A percentile compares a stretch with the other conserved stretches of the same genome.
These are phyloP conservation scores for Solanum chmielewskii DNA, from an alignment of 257 asterid species.

Conservation along the genomic window DNA sequence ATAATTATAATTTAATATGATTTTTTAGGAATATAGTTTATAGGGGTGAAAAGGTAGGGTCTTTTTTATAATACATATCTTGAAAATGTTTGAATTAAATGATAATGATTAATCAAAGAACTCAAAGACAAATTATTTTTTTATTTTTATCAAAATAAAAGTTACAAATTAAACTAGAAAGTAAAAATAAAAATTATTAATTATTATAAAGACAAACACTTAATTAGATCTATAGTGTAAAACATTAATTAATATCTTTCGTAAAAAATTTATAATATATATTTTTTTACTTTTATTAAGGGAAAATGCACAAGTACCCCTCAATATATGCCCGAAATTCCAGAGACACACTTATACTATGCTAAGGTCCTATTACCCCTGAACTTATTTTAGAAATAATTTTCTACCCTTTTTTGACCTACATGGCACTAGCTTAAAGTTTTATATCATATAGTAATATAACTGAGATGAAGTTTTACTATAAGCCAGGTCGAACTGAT, in stretches of 20 bases:
- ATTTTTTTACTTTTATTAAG: neutral
- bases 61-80: neutral
- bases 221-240: neutral
- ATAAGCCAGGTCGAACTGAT: accelerated
- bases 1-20: neutral
- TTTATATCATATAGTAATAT: neutral
- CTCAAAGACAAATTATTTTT: neutral
- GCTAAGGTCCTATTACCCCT: no score
- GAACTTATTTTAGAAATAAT: no score
- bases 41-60: neutral
- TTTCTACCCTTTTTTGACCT: accelerated
- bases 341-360: no score
- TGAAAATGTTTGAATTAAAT: no score
- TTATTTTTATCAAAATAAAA: neutral
- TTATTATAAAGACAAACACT: neutral
- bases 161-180: neutral
- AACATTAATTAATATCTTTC: neutral
- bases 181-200: neutral
- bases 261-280: neutral
- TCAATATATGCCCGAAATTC: no score
- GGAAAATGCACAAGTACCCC: no score
- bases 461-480: neutral
- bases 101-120: neutral
- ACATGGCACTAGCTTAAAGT: no score
- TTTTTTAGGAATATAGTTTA: neutral